Evolutionary conservation across 352 stramenopile species (phyloP).

Genomic region (Globisporangium viniferum): DNA sequence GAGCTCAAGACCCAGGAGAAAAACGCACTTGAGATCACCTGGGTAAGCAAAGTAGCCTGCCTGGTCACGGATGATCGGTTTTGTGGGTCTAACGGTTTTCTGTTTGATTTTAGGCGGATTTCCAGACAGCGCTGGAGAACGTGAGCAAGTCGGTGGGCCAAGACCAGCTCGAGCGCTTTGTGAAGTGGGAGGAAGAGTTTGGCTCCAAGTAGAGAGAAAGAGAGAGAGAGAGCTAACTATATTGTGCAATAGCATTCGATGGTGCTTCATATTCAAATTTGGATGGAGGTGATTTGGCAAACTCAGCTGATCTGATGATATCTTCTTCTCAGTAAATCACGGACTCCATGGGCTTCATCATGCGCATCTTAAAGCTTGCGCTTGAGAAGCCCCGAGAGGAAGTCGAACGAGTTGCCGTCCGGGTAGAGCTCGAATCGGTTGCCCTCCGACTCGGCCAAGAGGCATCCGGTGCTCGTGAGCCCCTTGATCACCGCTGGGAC

Average conservation of each 20-base stretch:
- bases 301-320: neutral
- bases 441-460: constrained; percentile 66
- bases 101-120: constrained; percentile 31
- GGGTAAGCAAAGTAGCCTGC: constrained; percentile 18
- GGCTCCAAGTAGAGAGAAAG: constrained; percentile 60
- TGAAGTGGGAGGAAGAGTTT: constrained; percentile 79
- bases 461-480: constrained; percentile 72
- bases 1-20: constrained; percentile 56
- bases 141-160: constrained; percentile 81
- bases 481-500: constrained; percentile 72
- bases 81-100: neutral
- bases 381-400: constrained; percentile 81
- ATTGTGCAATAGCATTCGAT: neutral
- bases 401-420: constrained; percentile 89
- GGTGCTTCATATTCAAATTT: constrained; percentile 1
- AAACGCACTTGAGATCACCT: constrained; percentile 53
- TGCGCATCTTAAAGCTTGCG: constrained; percentile 59
- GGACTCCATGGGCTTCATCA: neutral
- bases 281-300: neutral
- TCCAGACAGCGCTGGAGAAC: constrained; percentile 67
- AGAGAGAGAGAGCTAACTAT: neutral
- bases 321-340: neutral
- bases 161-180: constrained; percentile 72
- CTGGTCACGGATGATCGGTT: no score
- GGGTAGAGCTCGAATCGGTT: constrained; percentile 83